Base-by-base conservation (phyloP, 2,329 filamentous ascomycete genomes). In the Hymenoscyphus repandus region DNA sequence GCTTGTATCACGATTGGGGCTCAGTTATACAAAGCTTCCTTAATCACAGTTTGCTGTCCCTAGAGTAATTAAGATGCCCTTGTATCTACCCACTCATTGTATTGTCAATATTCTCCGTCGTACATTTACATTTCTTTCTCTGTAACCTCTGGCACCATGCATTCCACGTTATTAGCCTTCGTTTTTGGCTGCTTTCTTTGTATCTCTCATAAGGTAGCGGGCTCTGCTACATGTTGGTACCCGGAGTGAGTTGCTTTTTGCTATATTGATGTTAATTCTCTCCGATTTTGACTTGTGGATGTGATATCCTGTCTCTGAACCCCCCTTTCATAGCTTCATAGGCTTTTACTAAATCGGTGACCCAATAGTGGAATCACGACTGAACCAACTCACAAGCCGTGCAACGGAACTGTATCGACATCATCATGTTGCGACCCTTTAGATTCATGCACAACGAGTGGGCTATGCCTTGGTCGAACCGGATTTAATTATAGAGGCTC, bases 341-440 rank as follows among this genome's bases (percentile, higher is more conserved):
- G n/a, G 13, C 32, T 7, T 34, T 9, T 34, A 34, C 32, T 34
- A 34, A 34, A 9, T 13, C 32, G 13, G 32, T n/a, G n/a, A n/a
- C n/a, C n/a, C 32, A 39, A 10, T 17, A 42, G 39, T 45, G 55
- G 55, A 7, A 45, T 27, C 5, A 58, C 55, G 0, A 49, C 47
- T 9, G 53, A 53, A 7, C 46, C 53, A 13, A 52, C 40, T 20
- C 53, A 58, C 34, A 20, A n/a, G 6, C 55, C 55, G 6, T 58
- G 55, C 33, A 58, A 58, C 30, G n/a, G 38, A 18, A 55, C 55
- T 12, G 37, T 52, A 1, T 27, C 36, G 6, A 22, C 31, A 12
- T 57, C 54, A 6, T 18, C 52, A 11, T 57, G 54, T 47, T 57
- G 54, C 30, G 52, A 52, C 37, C 54, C 54, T 2, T 32, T 50